Evolutionary conservation across 148 eudicot species (phyloP).

Genomic region (Mesembryanthemum crystallinum): DNA sequence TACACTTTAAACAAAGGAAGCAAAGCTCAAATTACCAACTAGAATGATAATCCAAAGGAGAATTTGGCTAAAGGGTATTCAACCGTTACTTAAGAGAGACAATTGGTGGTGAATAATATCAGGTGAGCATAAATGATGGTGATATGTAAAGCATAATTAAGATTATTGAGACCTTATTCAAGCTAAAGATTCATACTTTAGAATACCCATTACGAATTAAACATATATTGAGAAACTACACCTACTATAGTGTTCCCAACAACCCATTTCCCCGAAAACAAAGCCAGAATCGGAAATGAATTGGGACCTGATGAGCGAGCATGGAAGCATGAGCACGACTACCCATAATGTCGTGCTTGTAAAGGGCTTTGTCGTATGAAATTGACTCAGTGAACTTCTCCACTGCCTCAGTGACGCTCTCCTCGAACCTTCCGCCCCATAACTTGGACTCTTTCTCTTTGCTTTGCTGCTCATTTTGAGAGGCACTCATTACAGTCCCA

Average conservation of each 20-base stretch:
- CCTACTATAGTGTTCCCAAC: too few species aligned
- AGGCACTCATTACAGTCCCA: conserved; percentile 16
- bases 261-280: background rate
- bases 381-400: conserved; percentile 94
- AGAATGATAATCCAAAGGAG: background rate
- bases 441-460: conserved; percentile 64
- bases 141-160: background rate
- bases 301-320: conserved; percentile 77
- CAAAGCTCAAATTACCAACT: background rate
- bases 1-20: background rate
- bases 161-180: background rate
- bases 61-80: background rate
- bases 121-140: too few species aligned
- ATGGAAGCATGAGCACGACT: conserved; percentile 94
- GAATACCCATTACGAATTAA: background rate
- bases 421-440: conserved; percentile 98
- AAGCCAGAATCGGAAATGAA: background rate
- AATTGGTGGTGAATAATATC: too few species aligned
- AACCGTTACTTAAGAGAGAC: too few species aligned
- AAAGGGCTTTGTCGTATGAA: conserved; percentile 79
- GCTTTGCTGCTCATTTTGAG: background rate
- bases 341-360: conserved; percentile 92
- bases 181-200: background rate
- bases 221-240: too few species aligned
- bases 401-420: conserved; percentile 79